Percentiles rank a stretch among this genome's conserved stretches.
phyloP scores from a whole-genome alignment of 768 basidiomycete genomes.

The Panellus pusillus region DNA sequence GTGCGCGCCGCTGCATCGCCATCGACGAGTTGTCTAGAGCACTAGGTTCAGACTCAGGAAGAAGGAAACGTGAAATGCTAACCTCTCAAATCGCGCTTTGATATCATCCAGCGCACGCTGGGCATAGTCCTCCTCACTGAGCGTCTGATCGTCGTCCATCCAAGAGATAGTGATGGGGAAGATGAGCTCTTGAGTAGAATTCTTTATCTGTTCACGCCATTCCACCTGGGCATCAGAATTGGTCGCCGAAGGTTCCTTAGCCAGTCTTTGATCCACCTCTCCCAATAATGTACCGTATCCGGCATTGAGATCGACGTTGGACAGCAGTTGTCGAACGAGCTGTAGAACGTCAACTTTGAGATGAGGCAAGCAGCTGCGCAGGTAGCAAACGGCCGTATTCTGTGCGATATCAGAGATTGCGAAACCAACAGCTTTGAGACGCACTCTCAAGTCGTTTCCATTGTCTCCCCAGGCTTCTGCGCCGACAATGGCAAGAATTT shows the following conservation, averaged over 20 bases:
- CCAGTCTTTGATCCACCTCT: slow-evolving; percentile 9
- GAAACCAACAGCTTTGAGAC: slow-evolving; percentile 13
- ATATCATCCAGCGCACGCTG: slow-evolving; percentile 48
- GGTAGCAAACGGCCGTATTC: slow-evolving; percentile 28
- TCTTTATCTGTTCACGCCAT: slow-evolving; percentile 37
- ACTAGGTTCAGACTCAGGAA: background rate
- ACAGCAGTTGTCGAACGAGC: slow-evolving; percentile 23
- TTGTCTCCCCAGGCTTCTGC: slow-evolving; percentile 37
- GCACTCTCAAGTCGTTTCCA: slow-evolving; percentile 32
- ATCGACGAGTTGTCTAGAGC: slow-evolving; percentile 37
- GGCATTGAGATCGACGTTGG: slow-evolving; percentile 3
- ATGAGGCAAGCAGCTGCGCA: slow-evolving; percentile 30
- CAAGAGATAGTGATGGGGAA: slow-evolving; percentile 47
- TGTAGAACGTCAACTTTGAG: slow-evolving; percentile 27
- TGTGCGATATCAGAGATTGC: slow-evolving; percentile 16
- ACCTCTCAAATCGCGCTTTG: slow-evolving; percentile 43
- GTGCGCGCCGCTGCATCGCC: slow-evolving; percentile 32
- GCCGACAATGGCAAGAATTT: slow-evolving; percentile 39
- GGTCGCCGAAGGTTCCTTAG: background rate
- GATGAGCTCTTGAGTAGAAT: slow-evolving; percentile 40
- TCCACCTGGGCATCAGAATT: background rate
- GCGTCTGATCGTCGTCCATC: slow-evolving; percentile 54
- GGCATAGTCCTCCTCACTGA: slow-evolving; percentile 42
- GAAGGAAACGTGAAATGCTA: background rate
- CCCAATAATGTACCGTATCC: slow-evolving; percentile 2